Evolutionary conservation across 495 filamentous ascomycete genomes (phyloP).

Genomic region (Terfezia claveryi): DNA sequence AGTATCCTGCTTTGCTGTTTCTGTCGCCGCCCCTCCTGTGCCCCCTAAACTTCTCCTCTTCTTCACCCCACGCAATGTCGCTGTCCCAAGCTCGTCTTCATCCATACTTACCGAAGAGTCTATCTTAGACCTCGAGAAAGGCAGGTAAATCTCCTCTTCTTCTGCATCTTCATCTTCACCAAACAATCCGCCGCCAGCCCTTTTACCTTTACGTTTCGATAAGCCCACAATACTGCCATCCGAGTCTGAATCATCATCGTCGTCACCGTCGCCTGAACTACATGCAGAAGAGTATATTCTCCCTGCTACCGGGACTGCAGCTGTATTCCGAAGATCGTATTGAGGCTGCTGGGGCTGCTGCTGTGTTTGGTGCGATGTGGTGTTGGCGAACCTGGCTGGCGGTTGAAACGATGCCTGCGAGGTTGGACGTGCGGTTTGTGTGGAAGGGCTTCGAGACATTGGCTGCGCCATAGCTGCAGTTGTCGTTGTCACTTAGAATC

Average conservation of each 20-base stretch:
- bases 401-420: neutral
- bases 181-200: too few relatives aligned
- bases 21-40: neutral
- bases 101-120: neutral
- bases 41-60: neutral
- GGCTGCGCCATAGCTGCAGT: conserved; percentile 11
- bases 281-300: too few relatives aligned
- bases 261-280: too few relatives aligned
- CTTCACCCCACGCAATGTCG: neutral
- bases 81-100: neutral
- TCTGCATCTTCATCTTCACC: neutral
- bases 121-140: neutral
- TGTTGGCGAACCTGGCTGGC: neutral
- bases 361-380: neutral
- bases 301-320: too few relatives aligned
- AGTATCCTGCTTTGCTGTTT: neutral
- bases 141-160: neutral
- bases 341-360: too few relatives aligned
- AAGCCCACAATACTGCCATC: too few relatives aligned
- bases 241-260: too few relatives aligned
- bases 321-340: too few relatives aligned
- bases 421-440: conserved; percentile 2
- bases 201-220: too few relatives aligned
- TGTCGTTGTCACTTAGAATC: too few relatives aligned
- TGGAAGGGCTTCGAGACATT: conserved; percentile 14